Evolutionary conservation across 1,284 basidiomycete genomes (phyloP), one percentile per base, ranked within the genome.

Genomic region (Vanrija humicola): DNA sequence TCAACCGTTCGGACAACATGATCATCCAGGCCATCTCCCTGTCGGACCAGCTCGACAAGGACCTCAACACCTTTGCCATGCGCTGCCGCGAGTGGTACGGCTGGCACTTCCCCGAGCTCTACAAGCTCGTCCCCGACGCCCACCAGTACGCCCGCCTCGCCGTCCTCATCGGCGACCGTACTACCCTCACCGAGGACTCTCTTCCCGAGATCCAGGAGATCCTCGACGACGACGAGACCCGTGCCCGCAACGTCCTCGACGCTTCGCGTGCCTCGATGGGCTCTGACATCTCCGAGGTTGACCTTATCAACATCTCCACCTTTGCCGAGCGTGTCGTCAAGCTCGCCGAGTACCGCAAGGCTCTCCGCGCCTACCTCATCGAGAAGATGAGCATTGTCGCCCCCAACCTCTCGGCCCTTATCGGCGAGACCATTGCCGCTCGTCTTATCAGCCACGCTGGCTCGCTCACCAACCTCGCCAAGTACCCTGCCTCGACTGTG

Each of bases 1-100:
- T 98, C 66, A 98, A 98, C 84, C 84, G 95, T 64, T 87, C 91
- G 62, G 95, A 99, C 81, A 99, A 98, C 82, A 99, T 99, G 95
- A 98, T 99, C 80, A 98, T 98, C 72, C 96, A 98, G 79, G 95
- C 95, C 52, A 98, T 98, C 72, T 90, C 95, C 3, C 86, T 98
- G 54, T 89, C 98, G 69, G 95, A 98, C 81, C 94, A 97, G 73
- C 88, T 98, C 73, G 95, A 98, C 84, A 98, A 98, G 82, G 95
- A 98, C 77, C 93, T 98, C 75, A 98, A 98, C 81, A 86, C 95
- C 25, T 98, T 98, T 75, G 89, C 93, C 25, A 98, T 98, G 95
- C 89, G 95, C 52, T 87, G 97, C 52, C 83, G 95, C 65, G 95
- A 98, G 77, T 98, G 96, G 96, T 98, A 98, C 77, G 95, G 96